These are phyloP conservation scores for Hypocrella siamensis DNA, from an alignment of 2,329 filamentous ascomycete genomes.

Conservation along the genomic window DNA sequence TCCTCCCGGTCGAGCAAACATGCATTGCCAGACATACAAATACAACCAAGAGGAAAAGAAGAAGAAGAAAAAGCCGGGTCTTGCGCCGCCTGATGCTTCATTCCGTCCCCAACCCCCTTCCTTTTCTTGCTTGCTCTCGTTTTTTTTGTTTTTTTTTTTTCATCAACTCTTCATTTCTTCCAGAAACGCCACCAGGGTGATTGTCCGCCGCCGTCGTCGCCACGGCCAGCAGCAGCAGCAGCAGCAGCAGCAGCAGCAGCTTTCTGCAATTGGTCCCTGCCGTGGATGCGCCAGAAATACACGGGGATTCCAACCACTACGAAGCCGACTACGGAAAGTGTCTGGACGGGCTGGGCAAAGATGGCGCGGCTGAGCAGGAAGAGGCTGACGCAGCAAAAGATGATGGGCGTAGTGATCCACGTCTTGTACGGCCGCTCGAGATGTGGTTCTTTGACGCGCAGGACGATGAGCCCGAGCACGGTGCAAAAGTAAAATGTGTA, in stretches of 20 bases:
- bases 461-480: constrained; percentile 80
- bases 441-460: constrained; percentile 73
- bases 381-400: constrained; percentile 94
- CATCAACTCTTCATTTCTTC: constrained; percentile 17
- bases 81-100: not conserved
- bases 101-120: not conserved
- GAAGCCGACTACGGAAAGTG: constrained; percentile 71
- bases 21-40: no score
- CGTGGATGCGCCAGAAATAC: constrained; percentile 73
- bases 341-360: constrained; percentile 83
- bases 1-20: no score
- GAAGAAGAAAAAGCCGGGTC: no score
- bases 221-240: no score
- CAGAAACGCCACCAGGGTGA: constrained; percentile 45
- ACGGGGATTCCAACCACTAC: constrained; percentile 71
- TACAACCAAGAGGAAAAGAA: no score
- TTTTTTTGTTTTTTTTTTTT: not conserved
- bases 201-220: constrained; percentile 13
- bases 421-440: constrained; percentile 86
- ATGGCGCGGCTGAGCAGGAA: constrained; percentile 81
- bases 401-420: constrained; percentile 93
- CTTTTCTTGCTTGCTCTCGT: not conserved
- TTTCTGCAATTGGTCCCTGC: constrained; percentile 37
- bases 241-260: no score
- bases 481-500: constrained; percentile 97